Conservation (phyloP, 73 alveolate species). For the Stentor coeruleus region DNA sequence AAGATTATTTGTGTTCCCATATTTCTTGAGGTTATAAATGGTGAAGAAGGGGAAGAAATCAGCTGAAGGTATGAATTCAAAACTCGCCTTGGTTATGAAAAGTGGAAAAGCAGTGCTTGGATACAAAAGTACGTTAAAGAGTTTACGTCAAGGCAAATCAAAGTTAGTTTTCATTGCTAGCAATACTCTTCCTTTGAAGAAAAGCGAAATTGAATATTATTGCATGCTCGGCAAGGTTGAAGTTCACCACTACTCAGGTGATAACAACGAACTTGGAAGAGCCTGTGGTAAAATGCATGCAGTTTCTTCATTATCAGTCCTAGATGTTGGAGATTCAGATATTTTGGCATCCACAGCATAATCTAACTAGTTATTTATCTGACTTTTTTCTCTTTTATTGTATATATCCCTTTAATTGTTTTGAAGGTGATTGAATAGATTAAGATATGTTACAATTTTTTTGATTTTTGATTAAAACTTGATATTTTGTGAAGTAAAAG, state of each 20-base stretch:
- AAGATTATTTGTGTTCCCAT: too few species aligned
- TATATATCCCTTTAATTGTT: too few species aligned
- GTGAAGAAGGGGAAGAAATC: constrained; percentile 38
- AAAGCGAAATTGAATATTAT: constrained; percentile 79
- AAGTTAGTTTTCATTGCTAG: constrained; percentile 64
- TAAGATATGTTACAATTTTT: too few species aligned
- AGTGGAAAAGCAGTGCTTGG: constrained; percentile 75
- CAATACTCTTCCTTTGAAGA: constrained; percentile 77
- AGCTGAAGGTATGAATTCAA: constrained; percentile 70
- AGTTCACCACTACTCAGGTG: constrained; percentile 73
- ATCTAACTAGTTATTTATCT: too few species aligned
- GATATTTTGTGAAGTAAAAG: too few species aligned
- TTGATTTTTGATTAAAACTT: too few species aligned
- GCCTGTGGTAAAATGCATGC: constrained; percentile 84
- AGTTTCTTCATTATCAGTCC: constrained; percentile 65
- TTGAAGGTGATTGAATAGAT: too few species aligned
- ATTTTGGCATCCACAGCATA: too few species aligned
- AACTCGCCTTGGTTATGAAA: constrained; percentile 71
- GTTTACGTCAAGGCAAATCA: constrained; percentile 69
- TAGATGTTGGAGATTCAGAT: constrained; percentile 80
- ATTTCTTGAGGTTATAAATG: too few species aligned
- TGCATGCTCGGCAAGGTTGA: constrained; percentile 74
- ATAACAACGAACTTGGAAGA: constrained; percentile 61
- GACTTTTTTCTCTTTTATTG: too few species aligned
- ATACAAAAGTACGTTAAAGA: constrained; percentile 68